A percentile compares a stretch with the other conserved stretches of the same genome.
These are phyloP conservation scores for Eucalyptus pauciflora DNA, from an alignment of 345 rosid genomes.

Conservation along the genomic window DNA sequence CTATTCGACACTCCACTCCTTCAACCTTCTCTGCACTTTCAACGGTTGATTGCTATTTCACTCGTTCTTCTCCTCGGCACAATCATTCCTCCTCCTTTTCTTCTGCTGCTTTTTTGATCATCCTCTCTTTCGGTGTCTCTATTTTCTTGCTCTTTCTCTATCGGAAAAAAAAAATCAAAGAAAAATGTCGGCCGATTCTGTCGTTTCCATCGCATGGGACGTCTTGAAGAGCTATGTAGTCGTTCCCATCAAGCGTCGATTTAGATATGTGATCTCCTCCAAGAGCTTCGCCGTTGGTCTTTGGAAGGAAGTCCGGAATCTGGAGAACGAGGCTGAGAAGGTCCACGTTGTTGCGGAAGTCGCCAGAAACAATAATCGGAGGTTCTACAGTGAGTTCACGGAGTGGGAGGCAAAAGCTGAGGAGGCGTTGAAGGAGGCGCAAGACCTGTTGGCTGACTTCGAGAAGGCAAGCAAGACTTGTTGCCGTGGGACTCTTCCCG, in stretches of 20 bases:
- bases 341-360: not conserved
- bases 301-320: not conserved
- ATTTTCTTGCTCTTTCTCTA: not conserved
- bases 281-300: not conserved
- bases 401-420: not conserved
- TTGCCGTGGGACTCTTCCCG: too few relatives aligned
- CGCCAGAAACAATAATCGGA: not conserved
- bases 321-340: not conserved
- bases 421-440: not conserved
- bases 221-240: not conserved
- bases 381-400: rapidly evolving
- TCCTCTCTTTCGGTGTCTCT: too few relatives aligned
- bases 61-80: too few relatives aligned
- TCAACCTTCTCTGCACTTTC: too few relatives aligned
- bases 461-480: too few relatives aligned
- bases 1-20: too few relatives aligned
- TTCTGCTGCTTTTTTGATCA: too few relatives aligned
- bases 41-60: too few relatives aligned
- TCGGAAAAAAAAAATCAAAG: too few relatives aligned
- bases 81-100: too few relatives aligned
- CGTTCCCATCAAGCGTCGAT: not conserved
- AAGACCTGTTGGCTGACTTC: rapidly evolving
- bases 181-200: not conserved
- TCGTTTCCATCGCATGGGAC: not conserved
- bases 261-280: not conserved